phyloP scores from a whole-genome alignment of 805 yeast species.

The Barnettozyma pratensis region DNA sequence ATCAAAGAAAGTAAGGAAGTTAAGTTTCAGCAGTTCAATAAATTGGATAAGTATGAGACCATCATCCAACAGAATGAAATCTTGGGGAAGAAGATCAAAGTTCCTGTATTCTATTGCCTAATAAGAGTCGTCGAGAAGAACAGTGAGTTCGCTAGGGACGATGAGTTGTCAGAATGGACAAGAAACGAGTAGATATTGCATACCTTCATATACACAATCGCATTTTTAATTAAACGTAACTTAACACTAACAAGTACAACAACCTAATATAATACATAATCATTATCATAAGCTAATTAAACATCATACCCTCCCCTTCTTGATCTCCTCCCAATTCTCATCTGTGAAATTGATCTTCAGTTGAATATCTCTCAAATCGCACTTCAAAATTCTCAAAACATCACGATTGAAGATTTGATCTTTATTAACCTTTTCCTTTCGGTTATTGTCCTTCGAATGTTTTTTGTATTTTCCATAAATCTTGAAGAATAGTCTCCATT shows the following conservation, averaged over 20 bases:
- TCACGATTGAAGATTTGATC: conserved; percentile 15
- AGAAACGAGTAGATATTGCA: conserved; percentile 5
- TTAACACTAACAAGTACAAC: neutral
- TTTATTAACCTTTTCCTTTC: neutral
- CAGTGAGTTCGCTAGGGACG: neutral
- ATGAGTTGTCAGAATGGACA: conserved; percentile 18
- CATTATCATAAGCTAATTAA: neutral
- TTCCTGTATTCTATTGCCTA: conserved; percentile 19
- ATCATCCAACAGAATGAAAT: conserved; percentile 14
- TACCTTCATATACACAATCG: neutral
- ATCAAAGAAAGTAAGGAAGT: conserved; percentile 3
- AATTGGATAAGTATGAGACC: conserved; percentile 19
- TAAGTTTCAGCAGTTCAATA: conserved; percentile 19
- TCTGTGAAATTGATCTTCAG: conserved; percentile 17
- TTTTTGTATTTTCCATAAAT: conserved; percentile 6
- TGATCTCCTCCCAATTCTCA: conserved; percentile 6
- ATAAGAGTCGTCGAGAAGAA: neutral
- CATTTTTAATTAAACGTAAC: no score
- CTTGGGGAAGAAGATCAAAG: conserved; percentile 15
- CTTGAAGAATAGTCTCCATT: conserved; percentile 19
- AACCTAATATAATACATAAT: neutral
- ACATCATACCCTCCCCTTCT: neutral
- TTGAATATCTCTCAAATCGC: conserved; percentile 20
- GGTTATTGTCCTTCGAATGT: no score
- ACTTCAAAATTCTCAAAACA: conserved; percentile 10